Base-by-base conservation (phyloP, 139 green algal genomes). In the Chlamydomonas asymmetrica region DNA sequence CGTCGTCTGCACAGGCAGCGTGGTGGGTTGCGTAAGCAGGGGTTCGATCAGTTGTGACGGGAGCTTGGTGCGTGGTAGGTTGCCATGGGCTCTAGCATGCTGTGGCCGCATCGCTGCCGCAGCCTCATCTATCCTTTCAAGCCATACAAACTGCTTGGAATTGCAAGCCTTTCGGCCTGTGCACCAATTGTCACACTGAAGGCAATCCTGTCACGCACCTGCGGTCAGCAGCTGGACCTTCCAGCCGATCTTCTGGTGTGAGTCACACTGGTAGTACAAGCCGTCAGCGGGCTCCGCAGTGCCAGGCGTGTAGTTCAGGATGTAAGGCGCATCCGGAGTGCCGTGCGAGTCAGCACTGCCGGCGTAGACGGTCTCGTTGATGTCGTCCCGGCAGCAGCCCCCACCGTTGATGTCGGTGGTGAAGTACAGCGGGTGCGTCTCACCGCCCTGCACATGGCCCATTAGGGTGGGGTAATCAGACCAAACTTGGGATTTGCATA, bases 201-300 rank as follows among this genome's bases (percentile, higher is more conserved):
- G n/a, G n/a, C n/a, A n/a, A n/a, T n/a, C n/a, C n/a, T n/a, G n/a
- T n/a, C n/a, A 22, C 49, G 13, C 49, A 59, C 49, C 49, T 59
- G 16, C 23, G 38, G 57, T 41, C 41, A 71, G 27, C 27, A 71
- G 41, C 16, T 25, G 25, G 34, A 71, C 35, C 5, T 34, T 40
- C 71, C 71, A 76, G 27, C 71, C 71, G 29, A 76, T 40, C 71
- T 76, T 76, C 41, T 76, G 71, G 59, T 76, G 71, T 31, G n/a
- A 9, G 23, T 20, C 41, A 41, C 71, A 76, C 59, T 76, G 71
- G 71, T 76, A 76, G 71, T 61, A 76, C 2, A 76, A 22, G 8
- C n/a, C n/a, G n/a, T 66, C 37, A 2, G 39, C 8, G 6, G 70
- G 70, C n/a, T 56, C 61, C 27, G 27, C 57, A 1, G 34, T 8